Conservation (phyloP, 1,284 basidiomycete genomes). For the Cutaneotrichosporon sp. region DNA sequence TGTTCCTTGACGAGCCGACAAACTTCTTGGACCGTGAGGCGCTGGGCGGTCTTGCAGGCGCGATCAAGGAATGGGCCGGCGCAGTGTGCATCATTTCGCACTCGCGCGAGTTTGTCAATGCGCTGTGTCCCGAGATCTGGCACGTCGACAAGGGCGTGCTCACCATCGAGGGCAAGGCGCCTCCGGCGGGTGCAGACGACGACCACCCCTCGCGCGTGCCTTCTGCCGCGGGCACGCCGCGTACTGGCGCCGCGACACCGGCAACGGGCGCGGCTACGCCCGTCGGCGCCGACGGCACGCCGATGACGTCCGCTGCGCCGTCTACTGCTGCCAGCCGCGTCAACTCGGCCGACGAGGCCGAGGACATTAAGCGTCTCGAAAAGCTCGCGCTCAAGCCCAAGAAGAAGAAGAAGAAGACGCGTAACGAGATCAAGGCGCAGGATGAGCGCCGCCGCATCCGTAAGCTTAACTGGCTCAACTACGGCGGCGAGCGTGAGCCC, state of each 20-base stretch:
- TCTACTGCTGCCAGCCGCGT: conserved; percentile 20
- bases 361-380: conserved; percentile 43
- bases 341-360: conserved; percentile 36
- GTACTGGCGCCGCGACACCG: conserved; percentile 40
- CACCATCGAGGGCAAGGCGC: conserved; percentile 79
- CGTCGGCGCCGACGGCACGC: conserved; percentile 29
- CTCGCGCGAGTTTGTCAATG: conserved; percentile 81
- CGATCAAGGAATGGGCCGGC: conserved; percentile 93
- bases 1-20: conserved; percentile 77
- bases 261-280: conserved; percentile 39
- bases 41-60: conserved; percentile 77
- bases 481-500: conserved; percentile 57
- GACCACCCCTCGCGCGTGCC: conserved; percentile 48
- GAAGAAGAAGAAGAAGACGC: conserved; percentile 83
- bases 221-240: conserved; percentile 42
- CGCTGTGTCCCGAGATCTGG: conserved; percentile 64
- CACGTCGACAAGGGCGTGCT: conserved; percentile 57
- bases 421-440: conserved; percentile 82
- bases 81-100: conserved; percentile 97
- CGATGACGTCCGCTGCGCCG: conserved; percentile 36
- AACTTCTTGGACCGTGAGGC: conserved; percentile 78
- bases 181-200: conserved; percentile 72
- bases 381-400: conserved; percentile 50
- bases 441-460: conserved; percentile 73
- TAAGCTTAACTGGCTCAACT: conserved; percentile 76